These are phyloP conservation scores for Cephalotrichum gorgonifer DNA, from an alignment of 2,329 filamentous ascomycete genomes.

Conservation along the genomic window DNA sequence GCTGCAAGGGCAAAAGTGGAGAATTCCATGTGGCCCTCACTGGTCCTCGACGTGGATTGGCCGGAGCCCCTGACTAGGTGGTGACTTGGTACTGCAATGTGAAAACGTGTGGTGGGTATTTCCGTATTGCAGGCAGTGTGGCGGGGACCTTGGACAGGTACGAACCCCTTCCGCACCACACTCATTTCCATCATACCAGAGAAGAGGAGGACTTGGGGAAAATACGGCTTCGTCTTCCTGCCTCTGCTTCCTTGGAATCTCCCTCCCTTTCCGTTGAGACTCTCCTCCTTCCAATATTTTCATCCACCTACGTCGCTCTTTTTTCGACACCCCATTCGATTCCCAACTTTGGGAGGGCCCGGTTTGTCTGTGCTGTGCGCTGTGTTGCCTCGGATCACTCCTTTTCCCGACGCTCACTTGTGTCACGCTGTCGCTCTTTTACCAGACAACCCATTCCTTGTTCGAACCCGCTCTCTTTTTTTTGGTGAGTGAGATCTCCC, in stretches of 20 bases:
- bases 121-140: no score
- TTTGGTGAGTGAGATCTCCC: conserved; percentile 5
- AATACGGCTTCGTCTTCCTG: no score
- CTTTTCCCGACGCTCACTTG: neutral
- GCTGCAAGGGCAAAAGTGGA: conserved; percentile 4
- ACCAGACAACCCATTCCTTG: neutral
- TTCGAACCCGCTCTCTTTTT: neutral
- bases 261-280: no score
- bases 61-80: neutral
- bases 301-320: neutral
- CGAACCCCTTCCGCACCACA: no score
- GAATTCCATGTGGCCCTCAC: neutral
- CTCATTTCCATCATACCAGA: no score
- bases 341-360: neutral
- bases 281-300: neutral
- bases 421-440: conserved; percentile 5
- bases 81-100: no score
- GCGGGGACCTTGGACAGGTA: no score
- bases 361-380: neutral
- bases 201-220: no score
- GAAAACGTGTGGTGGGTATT: no score
- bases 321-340: neutral
- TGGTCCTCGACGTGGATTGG: neutral
- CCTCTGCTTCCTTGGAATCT: no score
- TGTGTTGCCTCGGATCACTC: conserved; percentile 2